Evolutionary conservation across 805 yeast genomes (phyloP).

Genomic region (Barnettozyma sp.): DNA sequence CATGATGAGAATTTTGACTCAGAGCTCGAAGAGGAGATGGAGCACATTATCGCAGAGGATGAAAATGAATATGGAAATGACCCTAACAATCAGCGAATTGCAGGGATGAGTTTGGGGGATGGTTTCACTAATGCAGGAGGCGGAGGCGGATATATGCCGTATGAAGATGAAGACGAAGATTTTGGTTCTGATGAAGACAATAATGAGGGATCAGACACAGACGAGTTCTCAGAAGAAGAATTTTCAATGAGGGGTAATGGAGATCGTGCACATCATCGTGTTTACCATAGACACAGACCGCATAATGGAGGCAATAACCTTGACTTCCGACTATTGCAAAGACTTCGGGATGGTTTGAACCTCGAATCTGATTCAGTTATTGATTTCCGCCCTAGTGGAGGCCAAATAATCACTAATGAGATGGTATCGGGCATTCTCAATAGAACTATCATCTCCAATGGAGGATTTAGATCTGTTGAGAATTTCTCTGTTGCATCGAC

Average conservation of each 20-base stretch:
- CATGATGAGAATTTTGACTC: constrained; percentile 5
- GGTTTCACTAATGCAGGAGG: constrained; percentile 1
- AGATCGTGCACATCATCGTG: constrained; percentile 1
- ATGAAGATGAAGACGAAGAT: constrained; percentile 15
- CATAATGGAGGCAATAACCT: constrained; percentile 1
- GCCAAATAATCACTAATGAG: neutral
- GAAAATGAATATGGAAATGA: neutral
- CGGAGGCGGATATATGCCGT: neutral
- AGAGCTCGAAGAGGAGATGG: constrained; percentile 10
- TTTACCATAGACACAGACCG: constrained; percentile 3
- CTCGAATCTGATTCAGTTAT: neutral
- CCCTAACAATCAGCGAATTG: neutral
- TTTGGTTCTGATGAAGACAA: constrained; percentile 12
- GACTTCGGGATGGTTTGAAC: neutral
- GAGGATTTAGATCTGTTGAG: neutral
- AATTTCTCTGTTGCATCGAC: constrained; percentile 36
- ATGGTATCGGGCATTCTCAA: constrained; percentile 2
- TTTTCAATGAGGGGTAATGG: neutral
- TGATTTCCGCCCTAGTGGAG: neutral
- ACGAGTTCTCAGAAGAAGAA: constrained; percentile 14
- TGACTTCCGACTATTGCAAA: neutral
- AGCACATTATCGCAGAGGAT: constrained; percentile 7
- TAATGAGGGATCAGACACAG: constrained; percentile 17
- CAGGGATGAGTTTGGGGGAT: neutral
- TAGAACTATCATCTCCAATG: neutral